These are phyloP conservation scores for Kodamaea lidongshanica DNA, from an alignment of 805 yeast genomes.

Conservation along the genomic window DNA sequence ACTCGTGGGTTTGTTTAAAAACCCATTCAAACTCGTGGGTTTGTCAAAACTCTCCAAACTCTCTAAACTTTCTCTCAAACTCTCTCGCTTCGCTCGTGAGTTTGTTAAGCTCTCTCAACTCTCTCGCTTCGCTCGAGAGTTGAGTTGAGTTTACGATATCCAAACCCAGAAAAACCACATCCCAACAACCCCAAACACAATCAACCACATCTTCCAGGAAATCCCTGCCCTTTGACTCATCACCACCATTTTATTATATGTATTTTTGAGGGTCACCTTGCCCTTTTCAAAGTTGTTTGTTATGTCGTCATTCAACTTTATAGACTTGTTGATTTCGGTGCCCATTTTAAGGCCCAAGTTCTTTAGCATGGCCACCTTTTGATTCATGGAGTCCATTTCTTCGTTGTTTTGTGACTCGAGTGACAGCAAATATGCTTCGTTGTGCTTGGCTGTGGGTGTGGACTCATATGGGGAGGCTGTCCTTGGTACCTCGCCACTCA, in stretches of 20 bases:
- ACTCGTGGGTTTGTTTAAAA: neutral
- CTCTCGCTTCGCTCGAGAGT: no score
- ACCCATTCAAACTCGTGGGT: neutral
- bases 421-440: constrained; percentile 38
- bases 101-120: no score
- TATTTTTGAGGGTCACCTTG: constrained; percentile 34
- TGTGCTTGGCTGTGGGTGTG: constrained; percentile 30
- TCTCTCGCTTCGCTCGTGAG: no score
- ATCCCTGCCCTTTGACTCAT: constrained; percentile 44
- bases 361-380: constrained; percentile 37
- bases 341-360: constrained; percentile 40
- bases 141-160: constrained; percentile 23
- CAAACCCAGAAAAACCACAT: constrained; percentile 39
- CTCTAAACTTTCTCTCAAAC: no score
- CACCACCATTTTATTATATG: constrained; percentile 37
- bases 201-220: constrained; percentile 40
- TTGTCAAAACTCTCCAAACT: neutral
- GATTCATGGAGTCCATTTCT: constrained; percentile 36
- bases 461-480: constrained; percentile 36
- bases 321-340: constrained; percentile 36
- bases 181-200: constrained; percentile 31
- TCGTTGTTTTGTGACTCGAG: constrained; percentile 39
- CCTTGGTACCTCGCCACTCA: constrained; percentile 21
- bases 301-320: constrained; percentile 36
- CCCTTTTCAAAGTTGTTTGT: constrained; percentile 36